Evolutionary conservation across 1,284 basidiomycete genomes (phyloP), one percentile per base, ranked within the genome.

Genomic region (Heterobasidion parviporum): DNA sequence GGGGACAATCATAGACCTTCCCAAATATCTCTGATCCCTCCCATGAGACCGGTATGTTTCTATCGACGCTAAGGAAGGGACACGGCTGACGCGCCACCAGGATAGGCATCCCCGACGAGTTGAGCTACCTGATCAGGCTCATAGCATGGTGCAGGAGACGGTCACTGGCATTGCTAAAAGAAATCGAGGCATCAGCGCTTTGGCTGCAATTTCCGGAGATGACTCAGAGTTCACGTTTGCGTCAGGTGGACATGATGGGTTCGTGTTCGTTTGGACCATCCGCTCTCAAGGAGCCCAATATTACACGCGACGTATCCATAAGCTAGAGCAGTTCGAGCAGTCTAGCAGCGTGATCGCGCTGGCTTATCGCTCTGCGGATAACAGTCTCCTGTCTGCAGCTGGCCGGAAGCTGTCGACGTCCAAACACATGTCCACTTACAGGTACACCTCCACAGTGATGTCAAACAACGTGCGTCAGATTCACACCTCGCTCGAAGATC

Each of bases 391-490:
- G 60, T 64, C 72, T 61, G 68, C 68, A 61, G 61, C 66, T 54
- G 64, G 70, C 53, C 64, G 66, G 59, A 65, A 57, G 58, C 61
- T 77, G 51, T 65, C 65, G 59, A 62, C 60, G 54, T 69, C 68
- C 61, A 66, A 69, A 56, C 63, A 74, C 60, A 66, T 62, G 61
- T 66, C 68, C 34, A 57, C 61, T 47, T 59, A 49, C 50, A 62
- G 62, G 49, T 61, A 66, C 8, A 60, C 59, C 55, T 60, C 64
- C 7, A 63, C 67, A 44, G 65, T 63, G 20, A 64, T 78, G 51
- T 75, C 73, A 41, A 74, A 75, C 56, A 62, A 59, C 18, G 65
- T 80, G 20, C 65, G 70, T 52, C 77, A 80, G 50, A 71, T 81
- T 45, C 78, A 82, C 61, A 62, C 73, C 32, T 72, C 76, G 59